phyloP scores from a whole-genome alignment of 2,329 filamentous ascomycete species.

The Botrytis elliptica region DNA sequence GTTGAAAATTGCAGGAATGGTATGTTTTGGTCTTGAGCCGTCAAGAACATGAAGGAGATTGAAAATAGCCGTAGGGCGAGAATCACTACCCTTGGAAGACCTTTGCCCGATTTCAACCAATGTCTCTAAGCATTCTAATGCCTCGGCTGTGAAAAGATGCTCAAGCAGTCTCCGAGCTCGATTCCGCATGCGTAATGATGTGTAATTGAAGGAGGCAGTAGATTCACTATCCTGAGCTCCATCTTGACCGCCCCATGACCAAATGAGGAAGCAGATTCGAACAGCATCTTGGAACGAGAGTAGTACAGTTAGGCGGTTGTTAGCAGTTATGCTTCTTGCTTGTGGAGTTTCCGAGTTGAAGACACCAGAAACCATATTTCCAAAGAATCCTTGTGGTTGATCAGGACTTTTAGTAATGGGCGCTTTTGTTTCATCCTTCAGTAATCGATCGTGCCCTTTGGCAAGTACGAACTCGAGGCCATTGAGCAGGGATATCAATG shows the following conservation, averaged over 20 bases:
- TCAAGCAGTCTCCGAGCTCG: conserved; percentile 84
- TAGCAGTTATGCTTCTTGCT: conserved; percentile 80
- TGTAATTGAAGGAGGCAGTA: conserved; percentile 83
- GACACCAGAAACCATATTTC: conserved; percentile 89
- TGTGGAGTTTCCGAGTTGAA: conserved; percentile 78
- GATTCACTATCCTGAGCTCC: conserved; percentile 63
- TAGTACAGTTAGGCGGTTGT: conserved; percentile 87
- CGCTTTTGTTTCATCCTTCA: conserved; percentile 70
- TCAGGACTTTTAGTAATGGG: conserved; percentile 74
- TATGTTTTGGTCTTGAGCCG: conserved; percentile 84
- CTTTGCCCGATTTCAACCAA: conserved; percentile 79
- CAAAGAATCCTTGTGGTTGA: conserved; percentile 82
- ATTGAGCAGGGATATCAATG: conserved; percentile 82
- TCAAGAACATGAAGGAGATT: conserved; percentile 88
- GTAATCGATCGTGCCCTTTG: conserved; percentile 77
- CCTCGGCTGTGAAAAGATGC: conserved; percentile 88
- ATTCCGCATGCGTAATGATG: conserved; percentile 86
- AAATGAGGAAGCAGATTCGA: conserved; percentile 86
- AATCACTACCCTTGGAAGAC: conserved; percentile 47
- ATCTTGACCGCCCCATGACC: conserved; percentile 83
- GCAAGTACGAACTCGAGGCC: conserved; percentile 89
- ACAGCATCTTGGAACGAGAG: conserved; percentile 97
- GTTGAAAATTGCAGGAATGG: conserved; percentile 92
- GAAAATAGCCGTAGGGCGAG: conserved; percentile 66
- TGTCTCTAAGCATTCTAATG: conserved; percentile 89